These are phyloP conservation scores for Sphagnurus paluster DNA, from an alignment of 1,284 basidiomycete genomes.

Conservation along the genomic window DNA sequence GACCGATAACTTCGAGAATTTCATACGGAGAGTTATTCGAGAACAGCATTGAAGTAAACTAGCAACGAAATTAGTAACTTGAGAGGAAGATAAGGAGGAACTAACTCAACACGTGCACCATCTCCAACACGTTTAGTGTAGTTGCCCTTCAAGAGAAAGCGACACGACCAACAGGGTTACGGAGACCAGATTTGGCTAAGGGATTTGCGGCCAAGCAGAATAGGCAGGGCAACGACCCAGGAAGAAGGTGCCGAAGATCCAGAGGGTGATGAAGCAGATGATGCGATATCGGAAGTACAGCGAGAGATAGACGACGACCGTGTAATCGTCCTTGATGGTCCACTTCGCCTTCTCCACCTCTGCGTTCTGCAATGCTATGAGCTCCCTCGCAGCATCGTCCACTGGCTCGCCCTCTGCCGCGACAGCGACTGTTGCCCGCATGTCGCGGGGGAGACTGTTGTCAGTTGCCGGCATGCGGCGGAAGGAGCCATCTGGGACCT, in stretches of 20 bases:
- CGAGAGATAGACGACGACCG: slow-evolving; percentile 83
- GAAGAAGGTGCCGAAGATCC: slow-evolving; percentile 67
- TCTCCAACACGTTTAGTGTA: too few species aligned
- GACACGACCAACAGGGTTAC: too few species aligned
- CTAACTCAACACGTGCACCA: too few species aligned
- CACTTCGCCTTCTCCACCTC: slow-evolving; percentile 69
- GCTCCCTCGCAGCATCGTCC: slow-evolving; percentile 54
- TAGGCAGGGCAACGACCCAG: slow-evolving; percentile 66
- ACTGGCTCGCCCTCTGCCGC: slow-evolving; percentile 61
- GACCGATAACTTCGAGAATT: too few species aligned
- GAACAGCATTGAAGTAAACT: too few species aligned
- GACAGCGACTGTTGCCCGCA: slow-evolving; percentile 74
- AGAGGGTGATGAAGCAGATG: slow-evolving; percentile 65
- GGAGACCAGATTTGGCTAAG: too few species aligned
- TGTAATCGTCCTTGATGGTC: slow-evolving; percentile 71
- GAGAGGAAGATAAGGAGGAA: too few species aligned
- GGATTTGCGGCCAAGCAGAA: slow-evolving; percentile 70
- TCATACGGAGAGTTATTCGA: too few species aligned
- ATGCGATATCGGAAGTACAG: slow-evolving; percentile 76
- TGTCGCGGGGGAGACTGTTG: slow-evolving; percentile 73
- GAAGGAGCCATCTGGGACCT: slow-evolving; percentile 60
- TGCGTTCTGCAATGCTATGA: slow-evolving; percentile 66
- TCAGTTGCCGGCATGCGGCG: slow-evolving; percentile 83
- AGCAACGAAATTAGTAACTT: too few species aligned
- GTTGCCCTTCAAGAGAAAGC: too few species aligned